Evolutionary conservation across 2,329 filamentous ascomycete species (phyloP), one percentile per base, ranked within the genome.

Genomic region (Arthrobotrys pseudoclavata): DNA sequence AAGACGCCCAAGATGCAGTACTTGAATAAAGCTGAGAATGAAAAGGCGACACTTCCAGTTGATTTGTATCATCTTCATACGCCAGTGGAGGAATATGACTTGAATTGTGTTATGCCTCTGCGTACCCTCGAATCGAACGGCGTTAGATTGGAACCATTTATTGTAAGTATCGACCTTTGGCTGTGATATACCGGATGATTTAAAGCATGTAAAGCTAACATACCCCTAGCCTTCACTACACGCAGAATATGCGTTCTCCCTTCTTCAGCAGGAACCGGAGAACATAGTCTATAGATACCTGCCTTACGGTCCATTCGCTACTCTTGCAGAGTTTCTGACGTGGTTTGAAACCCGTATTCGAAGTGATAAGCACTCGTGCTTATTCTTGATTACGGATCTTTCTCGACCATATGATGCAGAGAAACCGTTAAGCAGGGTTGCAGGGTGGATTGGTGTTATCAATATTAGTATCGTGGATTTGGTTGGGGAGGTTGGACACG

Each of bases 311-410:
- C 74, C 74, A 1, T 77, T 77, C 47, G 53, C 61, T 3, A 67
- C 67, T 6, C 53, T 77, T 20, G 18, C 74, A 7, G 74, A 71
- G 53, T 77, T 71, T 57, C 37, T 77, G 2, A 77, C 74, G 4
- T 77, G 74, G 74, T 29, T 71, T 20, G 74, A 77, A 34, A 4
- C 34, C 13, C 67, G 74, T 9, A 68, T 77, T 18, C 42, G 74
- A 42, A 63, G 66, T 18, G 74, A 77, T 29, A 55, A 45, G 31
- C 7, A 55, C 1, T 67, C 74, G 1, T 77, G 67, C 29, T 48
- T 77, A 26, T 77, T 77, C 60, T 45, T 77, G 29, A 77, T 77
- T 18, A 77, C 74, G 12, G 74, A 77, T 42, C 50, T 77, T 13
- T 77, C 74, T 37, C 42, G 74, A 9, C 74, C 74, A 12, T 53